Evolutionary conservation across 148 eudicot genomes (phyloP), one percentile per base, ranked within the genome.

Genomic region (Cornus kousa): DNA sequence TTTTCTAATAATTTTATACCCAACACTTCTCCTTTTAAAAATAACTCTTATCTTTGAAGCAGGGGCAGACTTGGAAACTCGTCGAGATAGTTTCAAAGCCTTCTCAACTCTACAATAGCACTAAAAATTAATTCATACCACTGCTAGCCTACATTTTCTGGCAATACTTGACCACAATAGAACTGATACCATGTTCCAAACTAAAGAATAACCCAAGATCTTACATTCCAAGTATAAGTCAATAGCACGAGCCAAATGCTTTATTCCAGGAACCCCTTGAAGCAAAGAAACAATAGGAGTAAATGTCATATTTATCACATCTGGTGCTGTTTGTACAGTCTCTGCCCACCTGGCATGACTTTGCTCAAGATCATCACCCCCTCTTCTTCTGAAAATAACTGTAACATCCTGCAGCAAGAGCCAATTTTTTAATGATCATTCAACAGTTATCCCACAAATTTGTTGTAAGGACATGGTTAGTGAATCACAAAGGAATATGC

Each of bases 351-450:
- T 96, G 7, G 87, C 83, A 8, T 94, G 90, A 84, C 91, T 94
- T 86, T 96, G 99, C 80, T 94, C 99, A 79, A 96, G 95, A 85
- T 96, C 99, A 60, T 96, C 97, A 20, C 98, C 99, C 59, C 99
- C 99, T 82, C 99, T 90, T 86, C 99, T 91, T 81, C 99, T 90
- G 76, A 96, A 92, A 73, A 96, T 96, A 46, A 94, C 92, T 5
- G 99, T 96, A 72, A 96, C 91, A 89, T 96, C 98, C 99, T 96
- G 93, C 86, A 90, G 53, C 74, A 80, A 75, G 66, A 32, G 50
- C 12, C 59, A 0, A 71, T 12, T 62, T 72, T n/a, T 80, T 75
- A 73, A 53, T 68, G 19, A 75, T 67, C 33, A 57, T 28, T 1
- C 5, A 9, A 17, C 31, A 60, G n/a, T 77, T 67, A 53, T 14